Evolutionary conservation across 495 filamentous ascomycete species (phyloP).

Genomic region (Tuber melanosporum): DNA sequence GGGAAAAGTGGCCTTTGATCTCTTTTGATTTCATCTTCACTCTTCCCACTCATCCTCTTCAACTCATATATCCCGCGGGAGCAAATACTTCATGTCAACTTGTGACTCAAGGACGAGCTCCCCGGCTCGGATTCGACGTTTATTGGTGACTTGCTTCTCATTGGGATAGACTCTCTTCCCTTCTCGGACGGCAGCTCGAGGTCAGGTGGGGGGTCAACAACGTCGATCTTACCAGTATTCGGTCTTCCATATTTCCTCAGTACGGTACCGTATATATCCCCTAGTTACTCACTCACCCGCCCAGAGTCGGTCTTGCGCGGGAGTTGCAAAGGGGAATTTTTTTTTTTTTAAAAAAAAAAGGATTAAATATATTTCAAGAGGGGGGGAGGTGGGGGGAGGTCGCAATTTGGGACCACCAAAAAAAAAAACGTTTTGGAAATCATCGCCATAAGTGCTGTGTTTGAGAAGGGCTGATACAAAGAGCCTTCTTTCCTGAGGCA

Average conservation of each 20-base stretch:
- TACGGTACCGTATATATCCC: not conserved
- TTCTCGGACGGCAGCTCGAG: not conserved
- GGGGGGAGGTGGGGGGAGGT: not conserved
- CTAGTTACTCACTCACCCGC: not conserved
- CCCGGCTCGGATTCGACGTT: not conserved
- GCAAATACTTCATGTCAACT: constrained; percentile 2
- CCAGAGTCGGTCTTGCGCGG: not conserved
- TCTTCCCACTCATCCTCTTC: not conserved
- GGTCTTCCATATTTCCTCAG: not conserved
- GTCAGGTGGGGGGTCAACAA: not conserved
- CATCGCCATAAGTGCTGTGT: not conserved
- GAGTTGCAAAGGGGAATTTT: not conserved
- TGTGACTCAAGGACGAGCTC: not conserved
- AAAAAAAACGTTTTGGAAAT: not conserved
- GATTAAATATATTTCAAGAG: not conserved
- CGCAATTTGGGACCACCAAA: not conserved
- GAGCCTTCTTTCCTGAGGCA: not conserved
- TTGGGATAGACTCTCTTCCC: not conserved
- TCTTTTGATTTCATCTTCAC: not conserved
- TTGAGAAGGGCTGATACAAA: not conserved
- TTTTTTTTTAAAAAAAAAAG: not conserved
- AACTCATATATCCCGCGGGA: not conserved
- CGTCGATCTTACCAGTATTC: not conserved
- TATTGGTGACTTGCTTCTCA: not conserved
- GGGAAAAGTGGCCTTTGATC: not conserved